Evolutionary conservation across 768 basidiomycete genomes (phyloP), one percentile per base, ranked within the genome.

Genomic region (Lactarius pseudohatsudake): DNA sequence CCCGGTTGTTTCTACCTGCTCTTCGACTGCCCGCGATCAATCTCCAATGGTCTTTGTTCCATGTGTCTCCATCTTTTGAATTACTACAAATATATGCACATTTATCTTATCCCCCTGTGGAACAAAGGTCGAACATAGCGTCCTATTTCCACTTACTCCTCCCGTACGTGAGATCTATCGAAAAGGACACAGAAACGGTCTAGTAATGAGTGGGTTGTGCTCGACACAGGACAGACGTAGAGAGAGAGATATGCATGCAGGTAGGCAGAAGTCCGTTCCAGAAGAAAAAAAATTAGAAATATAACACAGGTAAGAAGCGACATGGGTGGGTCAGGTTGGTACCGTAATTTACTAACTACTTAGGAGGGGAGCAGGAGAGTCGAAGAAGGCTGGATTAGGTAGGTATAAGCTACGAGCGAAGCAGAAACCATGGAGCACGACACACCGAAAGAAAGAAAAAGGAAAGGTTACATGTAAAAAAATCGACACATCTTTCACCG

Each of bases 381-480:
- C 36, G 13, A 54, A 40, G 30, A 40, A 34, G 53, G 34, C 18
- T 43, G 20, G 34, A 66, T 66, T 66, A 66, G 30, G 65, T 9
- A 18, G 65, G 65, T 66, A 66, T 66, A 66, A n/a, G 38, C 13
- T 54, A 55, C 22, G 41, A 36, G 43, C n/a, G 55, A 57, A 59
- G 45, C 47, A 57, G 54, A 18, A 57, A 18, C 53, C 30, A 58
- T 61, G 47, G 7, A 66, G 65, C 36, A 62, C 43, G 28, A 62
- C 30, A 57, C 56, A 58, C 1, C 26, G 1, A 5, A 32, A 11
- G 41, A 11, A 22, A 16, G 61, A 32, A 26, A 26, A n/a, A 2
- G 18, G 16, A 50, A 47, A 50, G 3, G 8, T 10, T 45, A 61
- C 60, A 47, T 11, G 26, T 18, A 16, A 38, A 64, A 50, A 64